Percentiles rank a stretch among this genome's conserved stretches.
phyloP scores from a whole-genome alignment of 495 filamentous ascomycete genomes.

The Collariella sp. region DNA sequence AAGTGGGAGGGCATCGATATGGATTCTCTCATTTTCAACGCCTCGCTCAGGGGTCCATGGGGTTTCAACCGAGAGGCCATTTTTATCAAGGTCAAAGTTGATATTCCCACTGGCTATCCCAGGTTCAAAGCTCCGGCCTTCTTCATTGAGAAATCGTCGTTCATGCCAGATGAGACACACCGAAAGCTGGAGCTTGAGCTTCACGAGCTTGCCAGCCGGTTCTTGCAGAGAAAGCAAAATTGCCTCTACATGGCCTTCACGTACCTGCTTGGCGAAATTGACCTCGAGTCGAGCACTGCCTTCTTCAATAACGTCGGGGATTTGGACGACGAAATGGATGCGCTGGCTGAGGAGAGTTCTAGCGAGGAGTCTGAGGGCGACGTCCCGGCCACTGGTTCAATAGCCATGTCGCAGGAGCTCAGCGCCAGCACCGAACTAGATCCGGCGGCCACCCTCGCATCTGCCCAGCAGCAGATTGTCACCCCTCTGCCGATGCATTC shows the following conservation, averaged over 20 bases:
- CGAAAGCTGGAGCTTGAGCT: conserved; percentile 58
- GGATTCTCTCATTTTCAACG: conserved; percentile 56
- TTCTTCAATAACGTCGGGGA: conserved; percentile 58
- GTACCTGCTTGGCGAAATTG: conserved; percentile 78
- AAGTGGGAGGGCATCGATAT: conserved; percentile 81
- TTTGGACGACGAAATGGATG: conserved; percentile 52
- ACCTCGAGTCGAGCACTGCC: conserved; percentile 62
- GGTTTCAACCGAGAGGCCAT: conserved; percentile 58
- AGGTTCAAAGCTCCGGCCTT: conserved; percentile 56
- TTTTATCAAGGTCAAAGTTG: conserved; percentile 70
- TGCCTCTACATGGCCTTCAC: conserved; percentile 75
- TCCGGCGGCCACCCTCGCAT: conserved; percentile 36
- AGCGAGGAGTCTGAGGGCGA: conserved; percentile 77
- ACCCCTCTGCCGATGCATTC: conserved; percentile 68
- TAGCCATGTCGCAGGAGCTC: conserved; percentile 49
- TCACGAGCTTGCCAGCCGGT: conserved; percentile 58
- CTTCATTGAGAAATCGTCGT: conserved; percentile 65
- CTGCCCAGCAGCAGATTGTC: conserved; percentile 62
- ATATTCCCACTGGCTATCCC: conserved; percentile 74
- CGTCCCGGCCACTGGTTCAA: conserved; percentile 45
- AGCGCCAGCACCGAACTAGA: conserved; percentile 44
- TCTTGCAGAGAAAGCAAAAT: conserved; percentile 59
- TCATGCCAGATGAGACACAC: conserved; percentile 61
- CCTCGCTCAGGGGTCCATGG: conserved; percentile 86
- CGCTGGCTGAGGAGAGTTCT: conserved; percentile 56